Evolutionary conservation across 345 rosid species (phyloP), one percentile per base, ranked within the genome.

Genomic region (Salix koriyanagi): DNA sequence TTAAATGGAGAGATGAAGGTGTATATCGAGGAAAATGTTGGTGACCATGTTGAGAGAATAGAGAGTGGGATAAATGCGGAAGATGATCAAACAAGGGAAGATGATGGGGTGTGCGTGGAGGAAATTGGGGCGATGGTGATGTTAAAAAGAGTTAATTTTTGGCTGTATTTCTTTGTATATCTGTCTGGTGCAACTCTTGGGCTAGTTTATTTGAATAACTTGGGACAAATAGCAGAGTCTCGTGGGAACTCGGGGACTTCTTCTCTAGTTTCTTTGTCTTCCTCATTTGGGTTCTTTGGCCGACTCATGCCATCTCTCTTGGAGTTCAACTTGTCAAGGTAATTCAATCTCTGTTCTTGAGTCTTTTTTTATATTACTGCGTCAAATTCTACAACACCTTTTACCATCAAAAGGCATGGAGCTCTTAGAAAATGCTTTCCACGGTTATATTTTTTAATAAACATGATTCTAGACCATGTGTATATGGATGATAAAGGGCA

Each of bases 141-240:
- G 94, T 11, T 93, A 30, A 82, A 60, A 62, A 90, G 87, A 79
- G 41, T 88, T 0, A 88, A 91, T 7, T 96, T 96, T 72, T 93
- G 98, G 99, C 68, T 92, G 67, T 96, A 91, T 76, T 91, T 90
- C 54, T 80, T 85, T 25, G 80, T 91, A 30, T 96, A 96, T 79
- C 82, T 96, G 54, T 79, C 72, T n/a, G 94, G 98, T n/a, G 91
- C 92, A n/a, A 92, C 98, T 9, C 79, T 96, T 2, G 98, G 98
- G 44, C 30, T 96, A 26, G 98, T 93, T 39, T 96, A 78, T 74
- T 79, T 86, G 73, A 93, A 96, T 78, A 96, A 96, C 80, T 86
- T 96, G 85, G 99, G 99, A 77, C 99, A 96, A 80, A 90, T 93
- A 39, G 85, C 97, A 0, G 98, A 96, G 84, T 96, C 99, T 76